phyloP scores from a whole-genome alignment of 345 rosid species.

The Rhizophora apiculata region DNA sequence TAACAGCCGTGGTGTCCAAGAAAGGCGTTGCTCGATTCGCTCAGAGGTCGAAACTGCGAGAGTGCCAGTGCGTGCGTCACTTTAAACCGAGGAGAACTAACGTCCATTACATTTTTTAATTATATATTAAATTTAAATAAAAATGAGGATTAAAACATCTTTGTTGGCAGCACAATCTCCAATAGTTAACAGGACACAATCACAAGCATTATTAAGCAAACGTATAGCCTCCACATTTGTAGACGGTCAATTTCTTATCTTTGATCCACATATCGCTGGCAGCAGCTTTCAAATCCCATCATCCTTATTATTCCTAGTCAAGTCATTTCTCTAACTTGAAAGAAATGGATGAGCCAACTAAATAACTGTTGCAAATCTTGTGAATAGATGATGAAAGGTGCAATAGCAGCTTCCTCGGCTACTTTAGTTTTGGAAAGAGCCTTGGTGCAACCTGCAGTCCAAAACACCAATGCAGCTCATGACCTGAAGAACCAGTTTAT shows the following conservation, averaged over 20 bases:
- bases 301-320: constrained; percentile 5
- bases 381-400: background rate
- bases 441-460: constrained; percentile 42
- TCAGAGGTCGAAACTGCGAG: too few relatives aligned
- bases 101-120: too few relatives aligned
- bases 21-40: too few relatives aligned
- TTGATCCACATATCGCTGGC: background rate
- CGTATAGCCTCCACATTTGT: too few relatives aligned
- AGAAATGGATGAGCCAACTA: background rate
- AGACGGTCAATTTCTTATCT: too few relatives aligned
- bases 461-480: constrained; percentile 3
- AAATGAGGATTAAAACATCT: too few relatives aligned
- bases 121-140: too few relatives aligned
- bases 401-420: background rate
- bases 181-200: too few relatives aligned
- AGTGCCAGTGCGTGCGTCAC: too few relatives aligned
- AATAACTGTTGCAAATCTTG: background rate
- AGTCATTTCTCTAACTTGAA: background rate
- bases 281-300: background rate
- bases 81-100: too few relatives aligned
- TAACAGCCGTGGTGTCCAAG: background rate
- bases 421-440: constrained; percentile 36
- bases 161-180: too few relatives aligned
- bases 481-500: background rate
- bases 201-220: too few relatives aligned